Conservation (phyloP, 2,329 filamentous ascomycete species). For the Talaromyces sp. region DNA sequence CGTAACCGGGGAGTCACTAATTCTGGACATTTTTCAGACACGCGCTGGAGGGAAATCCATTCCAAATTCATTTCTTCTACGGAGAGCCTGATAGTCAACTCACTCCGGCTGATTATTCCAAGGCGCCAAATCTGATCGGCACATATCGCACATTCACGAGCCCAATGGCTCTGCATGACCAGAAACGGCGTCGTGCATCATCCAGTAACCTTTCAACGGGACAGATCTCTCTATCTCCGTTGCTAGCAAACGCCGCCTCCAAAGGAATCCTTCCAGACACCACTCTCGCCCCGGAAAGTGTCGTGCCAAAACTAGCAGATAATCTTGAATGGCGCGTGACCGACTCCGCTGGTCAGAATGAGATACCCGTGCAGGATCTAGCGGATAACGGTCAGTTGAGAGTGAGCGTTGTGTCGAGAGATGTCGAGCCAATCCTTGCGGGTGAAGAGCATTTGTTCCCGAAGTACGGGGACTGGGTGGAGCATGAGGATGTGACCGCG, state of each 20-base stretch:
- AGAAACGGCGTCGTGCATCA: background rate
- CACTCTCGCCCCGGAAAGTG: constrained; percentile 14
- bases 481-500: constrained; percentile 13
- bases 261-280: constrained; percentile 16
- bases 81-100: constrained; percentile 37
- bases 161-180: background rate
- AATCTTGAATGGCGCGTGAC: constrained; percentile 25
- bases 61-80: constrained; percentile 66
- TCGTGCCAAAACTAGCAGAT: constrained; percentile 21
- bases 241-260: constrained; percentile 19
- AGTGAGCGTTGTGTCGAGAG: constrained; percentile 20
- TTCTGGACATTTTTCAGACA: constrained; percentile 14
- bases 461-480: constrained; percentile 26
- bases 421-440: constrained; percentile 21
- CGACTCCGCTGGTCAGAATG: constrained; percentile 8
- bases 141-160: constrained; percentile 54
- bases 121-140: constrained; percentile 57
- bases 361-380: constrained; percentile 21
- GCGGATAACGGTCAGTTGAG: constrained; percentile 18
- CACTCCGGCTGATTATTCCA: constrained; percentile 43
- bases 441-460: constrained; percentile 19
- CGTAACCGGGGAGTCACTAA: background rate
- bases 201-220: constrained; percentile 9
- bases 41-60: constrained; percentile 57
- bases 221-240: constrained; percentile 22